These are phyloP conservation scores for Phytophthora tentaculata DNA, from an alignment of 352 stramenopile genomes.

Conservation along the genomic window DNA sequence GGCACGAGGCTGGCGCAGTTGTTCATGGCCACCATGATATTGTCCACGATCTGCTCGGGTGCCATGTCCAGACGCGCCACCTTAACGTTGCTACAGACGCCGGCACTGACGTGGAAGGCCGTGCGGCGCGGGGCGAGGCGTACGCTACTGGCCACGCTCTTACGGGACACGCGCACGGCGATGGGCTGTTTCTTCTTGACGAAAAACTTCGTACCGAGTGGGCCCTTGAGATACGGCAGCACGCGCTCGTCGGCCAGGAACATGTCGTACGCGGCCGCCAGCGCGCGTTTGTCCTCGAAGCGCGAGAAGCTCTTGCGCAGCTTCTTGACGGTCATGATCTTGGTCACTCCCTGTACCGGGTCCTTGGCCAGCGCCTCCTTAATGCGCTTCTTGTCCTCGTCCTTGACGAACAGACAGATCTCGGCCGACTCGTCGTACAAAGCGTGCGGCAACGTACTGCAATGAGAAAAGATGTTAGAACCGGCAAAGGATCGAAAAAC, in stretches of 20 bases:
- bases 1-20: conserved; percentile 79
- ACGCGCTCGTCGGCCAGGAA: conserved; percentile 85
- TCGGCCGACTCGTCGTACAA: conserved; percentile 62
- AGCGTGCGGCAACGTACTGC: conserved; percentile 64
- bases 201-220: conserved; percentile 78
- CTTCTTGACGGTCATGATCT: conserved; percentile 86
- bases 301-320: conserved; percentile 80
- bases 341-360: conserved; percentile 63
- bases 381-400: conserved; percentile 86
- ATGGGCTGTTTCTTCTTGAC: conserved; percentile 83
- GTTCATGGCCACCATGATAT: conserved; percentile 79
- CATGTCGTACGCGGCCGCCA: conserved; percentile 76
- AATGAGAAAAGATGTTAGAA: conserved; percentile 7
- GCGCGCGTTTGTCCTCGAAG: conserved; percentile 76
- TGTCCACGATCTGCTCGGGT: conserved; percentile 74
- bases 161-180: conserved; percentile 76
- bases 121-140: conserved; percentile 68
- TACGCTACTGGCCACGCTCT: conserved; percentile 56
- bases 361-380: conserved; percentile 69
- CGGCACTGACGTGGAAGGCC: conserved; percentile 83
- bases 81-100: conserved; percentile 91
- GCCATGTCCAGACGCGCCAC: conserved; percentile 73
- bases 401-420: conserved; percentile 85
- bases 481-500: background rate
- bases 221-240: conserved; percentile 71